These are phyloP conservation scores for Rhodosorus marinus DNA, from an alignment of 23 red algal genomes.

Conservation along the genomic window DNA sequence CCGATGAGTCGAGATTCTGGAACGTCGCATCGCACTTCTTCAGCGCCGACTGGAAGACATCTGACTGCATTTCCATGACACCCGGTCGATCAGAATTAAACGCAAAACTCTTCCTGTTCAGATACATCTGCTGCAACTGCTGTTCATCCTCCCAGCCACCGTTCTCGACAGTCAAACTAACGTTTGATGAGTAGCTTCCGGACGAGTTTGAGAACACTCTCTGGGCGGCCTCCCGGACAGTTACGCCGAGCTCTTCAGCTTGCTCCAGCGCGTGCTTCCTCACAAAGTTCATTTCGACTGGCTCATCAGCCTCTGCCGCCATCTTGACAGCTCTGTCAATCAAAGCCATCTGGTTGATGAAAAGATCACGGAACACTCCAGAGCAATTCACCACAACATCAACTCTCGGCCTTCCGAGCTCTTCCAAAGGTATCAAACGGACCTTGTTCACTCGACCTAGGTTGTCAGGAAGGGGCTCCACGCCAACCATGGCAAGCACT, in stretches of 20 bases:
- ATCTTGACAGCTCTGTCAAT: conserved; percentile 93
- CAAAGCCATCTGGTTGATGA: conserved; percentile 99
- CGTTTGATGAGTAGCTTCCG: conserved; percentile 90
- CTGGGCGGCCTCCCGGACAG: conserved; percentile 70
- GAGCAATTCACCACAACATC: conserved; percentile 96
- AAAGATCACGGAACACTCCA: conserved; percentile 94
- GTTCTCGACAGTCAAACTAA: conserved; percentile 83
- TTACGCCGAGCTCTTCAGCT: conserved; percentile 55
- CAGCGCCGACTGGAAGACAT: conserved; percentile 63
- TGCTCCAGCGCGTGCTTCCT: conserved; percentile 83
- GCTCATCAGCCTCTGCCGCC: conserved; percentile 87
- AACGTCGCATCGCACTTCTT: conserved; percentile 63
- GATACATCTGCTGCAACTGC: conserved; percentile 96
- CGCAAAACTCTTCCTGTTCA: conserved; percentile 84
- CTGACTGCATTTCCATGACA: conserved; percentile 57
- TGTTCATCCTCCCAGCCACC: conserved; percentile 97
- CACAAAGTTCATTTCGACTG: conserved; percentile 75
- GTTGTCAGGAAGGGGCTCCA: conserved; percentile 55
- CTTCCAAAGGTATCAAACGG: conserved; percentile 72
- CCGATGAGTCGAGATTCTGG: conserved; percentile 90
- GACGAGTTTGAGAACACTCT: conserved; percentile 98
- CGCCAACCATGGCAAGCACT: conserved; percentile 93
- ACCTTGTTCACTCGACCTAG: conserved; percentile 82
- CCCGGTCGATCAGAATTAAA: conserved; percentile 89
- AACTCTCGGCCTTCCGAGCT: conserved; percentile 79